These are phyloP conservation scores for Jimgerdemannia lactiflua DNA, from an alignment of 192 early-diverging fungal genomes.

Conservation along the genomic window DNA sequence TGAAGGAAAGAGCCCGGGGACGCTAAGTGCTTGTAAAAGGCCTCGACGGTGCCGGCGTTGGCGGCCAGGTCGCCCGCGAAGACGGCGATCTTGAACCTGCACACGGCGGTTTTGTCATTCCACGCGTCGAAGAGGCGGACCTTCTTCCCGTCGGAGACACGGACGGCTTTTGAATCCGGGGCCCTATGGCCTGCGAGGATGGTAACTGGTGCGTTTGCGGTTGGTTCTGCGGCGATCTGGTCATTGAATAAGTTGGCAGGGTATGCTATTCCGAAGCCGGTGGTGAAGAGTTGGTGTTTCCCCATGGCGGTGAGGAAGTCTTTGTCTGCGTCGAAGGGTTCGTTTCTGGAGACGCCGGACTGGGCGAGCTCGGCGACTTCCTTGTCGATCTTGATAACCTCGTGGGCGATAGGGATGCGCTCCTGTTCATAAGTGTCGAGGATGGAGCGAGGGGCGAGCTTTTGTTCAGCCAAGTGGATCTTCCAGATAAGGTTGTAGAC, in stretches of 20 bases:
- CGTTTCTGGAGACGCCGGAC: background rate
- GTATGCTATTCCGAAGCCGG: constrained; percentile 25
- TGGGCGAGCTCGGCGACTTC: constrained; percentile 14
- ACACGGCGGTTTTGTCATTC: background rate
- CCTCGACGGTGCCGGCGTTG: background rate
- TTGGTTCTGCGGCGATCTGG: background rate
- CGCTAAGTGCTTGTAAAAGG: background rate
- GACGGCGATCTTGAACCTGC: constrained; percentile 12
- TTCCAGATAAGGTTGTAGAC: constrained; percentile 31
- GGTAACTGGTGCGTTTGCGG: background rate
- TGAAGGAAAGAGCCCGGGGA: background rate
- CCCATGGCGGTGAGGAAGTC: background rate
- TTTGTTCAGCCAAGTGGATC: constrained; percentile 17
- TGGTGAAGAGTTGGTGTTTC: constrained; percentile 13
- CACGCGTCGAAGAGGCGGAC: constrained; percentile 14
- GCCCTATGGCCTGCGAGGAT: constrained; percentile 15
- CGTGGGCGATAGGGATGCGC: constrained; percentile 12
- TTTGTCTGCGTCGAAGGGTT: background rate
- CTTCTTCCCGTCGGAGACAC: constrained; percentile 12
- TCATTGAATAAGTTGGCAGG: background rate
- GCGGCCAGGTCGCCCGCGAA: constrained; percentile 13
- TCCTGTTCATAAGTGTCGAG: constrained; percentile 17
- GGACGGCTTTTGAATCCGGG: constrained; percentile 21
- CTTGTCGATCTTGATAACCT: constrained; percentile 23
- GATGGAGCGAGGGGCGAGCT: background rate